phyloP scores from a whole-genome alignment of 2,329 filamentous ascomycete species.

The Sphaerostilbella broomeana region DNA sequence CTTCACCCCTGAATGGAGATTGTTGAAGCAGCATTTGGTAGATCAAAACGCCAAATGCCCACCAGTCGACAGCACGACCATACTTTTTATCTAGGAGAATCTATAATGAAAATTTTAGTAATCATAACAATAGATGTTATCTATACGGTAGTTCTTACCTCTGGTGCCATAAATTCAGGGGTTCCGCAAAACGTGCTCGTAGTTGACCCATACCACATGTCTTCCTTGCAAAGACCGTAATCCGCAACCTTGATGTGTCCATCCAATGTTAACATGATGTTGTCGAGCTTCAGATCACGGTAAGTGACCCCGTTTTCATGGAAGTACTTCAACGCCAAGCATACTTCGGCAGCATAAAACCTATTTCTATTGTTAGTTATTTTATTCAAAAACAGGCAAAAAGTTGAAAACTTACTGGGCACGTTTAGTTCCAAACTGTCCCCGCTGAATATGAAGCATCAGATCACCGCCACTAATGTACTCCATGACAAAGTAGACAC shows the following conservation, averaged over 20 bases:
- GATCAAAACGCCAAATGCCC: conserved; percentile 97
- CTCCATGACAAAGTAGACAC: conserved; percentile 99
- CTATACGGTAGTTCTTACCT: conserved; percentile 49
- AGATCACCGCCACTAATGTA: conserved; percentile 97
- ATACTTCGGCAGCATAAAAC: conserved; percentile 97
- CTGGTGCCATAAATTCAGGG: conserved; percentile 99
- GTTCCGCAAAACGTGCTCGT: conserved; percentile 98
- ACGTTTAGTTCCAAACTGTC: conserved; percentile 90
- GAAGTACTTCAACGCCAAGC: conserved; percentile 96
- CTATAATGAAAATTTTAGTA: conserved; percentile 34
- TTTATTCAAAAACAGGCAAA: conserved; percentile 1
- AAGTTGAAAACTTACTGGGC: conserved; percentile 66
- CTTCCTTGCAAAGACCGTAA: conserved; percentile 98
- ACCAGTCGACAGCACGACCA: conserved; percentile 95
- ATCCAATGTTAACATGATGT: conserved; percentile 89
- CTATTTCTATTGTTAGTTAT: conserved; percentile 38
- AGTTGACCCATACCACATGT: conserved; percentile 98
- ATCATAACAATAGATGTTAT: background rate
- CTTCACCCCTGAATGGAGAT: conserved; percentile 96
- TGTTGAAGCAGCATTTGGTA: conserved; percentile 99
- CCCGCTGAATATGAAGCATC: conserved; percentile 97
- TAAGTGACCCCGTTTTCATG: conserved; percentile 99
- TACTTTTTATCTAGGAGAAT: conserved; percentile 98
- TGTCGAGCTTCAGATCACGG: conserved; percentile 86
- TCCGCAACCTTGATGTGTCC: conserved; percentile 98